Base-by-base conservation (phyloP, 1,139 yeast species). In the Yamadazyma mexicana region DNA sequence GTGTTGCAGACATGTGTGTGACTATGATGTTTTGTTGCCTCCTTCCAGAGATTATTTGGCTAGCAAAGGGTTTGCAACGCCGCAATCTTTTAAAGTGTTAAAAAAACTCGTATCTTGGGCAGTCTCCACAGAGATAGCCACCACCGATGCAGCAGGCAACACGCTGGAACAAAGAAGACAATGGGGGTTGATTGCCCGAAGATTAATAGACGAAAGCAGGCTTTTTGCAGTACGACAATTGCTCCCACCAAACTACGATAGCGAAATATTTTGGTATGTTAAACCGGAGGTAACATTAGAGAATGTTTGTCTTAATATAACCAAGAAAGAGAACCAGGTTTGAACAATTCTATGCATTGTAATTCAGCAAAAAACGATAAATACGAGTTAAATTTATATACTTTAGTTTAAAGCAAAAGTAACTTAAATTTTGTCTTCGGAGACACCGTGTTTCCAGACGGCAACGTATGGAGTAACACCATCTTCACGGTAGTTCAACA, bases 401-500 rank as follows among this genome's bases (percentile, higher is more conserved):
- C 5, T 20, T 20, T 5, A 20, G 20, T 32, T 16, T n/a, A 17
- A 17, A 12, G 24, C 20, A 15, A 14, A 16, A n/a, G 26, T 24
- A 32, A 49, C 60, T 81, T 88, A 91, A 79, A 89, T 81, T 84
- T 92, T 92, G 69, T 77, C 81, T 69, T 81, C 88, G 60, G 71
- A 76, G 55, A 87, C 83, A 81, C 98, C 98, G 74, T 92, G 98
- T 80, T 91, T 94, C 98, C 98, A 92, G 84, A 89, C 82, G 56
- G 91, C 88, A 64, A 92, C 94, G 78, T 66, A 94, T 64, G 98
- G 98, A 56, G 99, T 94, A 61, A 83, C 77, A 78, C 98, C 99
- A 67, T 92, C 98, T 79, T 92, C 98, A 78, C 99, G 95, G 89
- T 92, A 92, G 95, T 92, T 92, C 76, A 92, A 86, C 72, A 92